Percentiles rank a stretch among this genome's conserved stretches.
phyloP scores from a whole-genome alignment of 305 asterid genomes.

The Fraxinus platypoda region DNA sequence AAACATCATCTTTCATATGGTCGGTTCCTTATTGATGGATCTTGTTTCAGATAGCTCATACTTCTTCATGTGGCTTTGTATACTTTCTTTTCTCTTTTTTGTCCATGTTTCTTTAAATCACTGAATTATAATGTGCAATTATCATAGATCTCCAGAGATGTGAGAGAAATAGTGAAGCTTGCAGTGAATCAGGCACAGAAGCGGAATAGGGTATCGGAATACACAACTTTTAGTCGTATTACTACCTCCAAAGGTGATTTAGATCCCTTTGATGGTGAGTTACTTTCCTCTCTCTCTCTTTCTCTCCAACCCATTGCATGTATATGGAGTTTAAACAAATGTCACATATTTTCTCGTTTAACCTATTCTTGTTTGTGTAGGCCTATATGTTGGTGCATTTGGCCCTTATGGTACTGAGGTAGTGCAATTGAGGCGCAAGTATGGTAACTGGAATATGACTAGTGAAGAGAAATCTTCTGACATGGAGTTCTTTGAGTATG shows the following conservation, averaged over 20 bases:
- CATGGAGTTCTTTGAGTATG: constrained; percentile 92
- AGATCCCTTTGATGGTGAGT: constrained; percentile 94
- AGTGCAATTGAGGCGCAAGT: constrained; percentile 85
- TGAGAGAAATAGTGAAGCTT: constrained; percentile 84
- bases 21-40: background rate
- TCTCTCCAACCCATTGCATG: background rate
- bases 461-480: constrained; percentile 57
- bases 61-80: background rate
- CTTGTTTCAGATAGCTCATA: background rate
- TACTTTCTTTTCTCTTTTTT: background rate
- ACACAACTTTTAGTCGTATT: constrained; percentile 75
- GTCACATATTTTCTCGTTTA: constrained; percentile 7
- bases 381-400: constrained; percentile 93
- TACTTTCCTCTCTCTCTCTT: background rate
- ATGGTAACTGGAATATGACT: constrained; percentile 77
- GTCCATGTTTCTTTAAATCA: constrained; percentile 13
- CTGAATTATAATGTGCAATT: background rate
- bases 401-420: constrained; percentile 97
- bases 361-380: constrained; percentile 41
- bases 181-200: constrained; percentile 80
- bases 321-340: constrained; percentile 3
- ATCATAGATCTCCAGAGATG: constrained; percentile 68
- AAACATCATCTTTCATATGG: background rate
- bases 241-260: constrained; percentile 63
- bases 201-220: constrained; percentile 66